These are phyloP conservation scores for Erigeron philadelphicus DNA, from an alignment of 140 eudicot genomes.

Conservation along the genomic window DNA sequence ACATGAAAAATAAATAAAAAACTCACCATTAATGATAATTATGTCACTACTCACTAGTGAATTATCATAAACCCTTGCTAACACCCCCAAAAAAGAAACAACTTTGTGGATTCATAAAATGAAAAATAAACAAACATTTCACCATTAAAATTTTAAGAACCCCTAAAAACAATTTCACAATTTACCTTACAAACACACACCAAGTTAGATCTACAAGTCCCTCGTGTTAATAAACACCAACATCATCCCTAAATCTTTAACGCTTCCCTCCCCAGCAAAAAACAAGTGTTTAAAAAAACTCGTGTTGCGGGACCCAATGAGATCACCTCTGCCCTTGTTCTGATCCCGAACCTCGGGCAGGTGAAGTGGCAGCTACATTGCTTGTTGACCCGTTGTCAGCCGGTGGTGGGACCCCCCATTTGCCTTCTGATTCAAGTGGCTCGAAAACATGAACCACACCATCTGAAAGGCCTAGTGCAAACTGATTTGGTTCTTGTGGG, in stretches of 20 bases:
- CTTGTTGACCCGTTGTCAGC: conserved; percentile 29
- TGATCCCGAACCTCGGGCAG: conserved; percentile 32
- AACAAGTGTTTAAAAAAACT: conserved; percentile 32
- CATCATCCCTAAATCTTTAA: conserved; percentile 26
- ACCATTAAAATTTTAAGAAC: conserved; percentile 10
- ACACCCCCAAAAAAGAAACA: background rate
- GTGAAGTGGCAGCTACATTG: conserved; percentile 32
- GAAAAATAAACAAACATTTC: background rate
- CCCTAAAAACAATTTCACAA: conserved; percentile 19
- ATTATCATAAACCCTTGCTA: background rate
- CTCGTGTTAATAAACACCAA: conserved; percentile 14
- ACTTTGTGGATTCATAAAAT: background rate
- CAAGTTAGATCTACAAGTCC: conserved; percentile 32
- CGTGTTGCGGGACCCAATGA: background rate
- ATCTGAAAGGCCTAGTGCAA: conserved; percentile 57
- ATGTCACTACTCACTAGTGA: too few species aligned
- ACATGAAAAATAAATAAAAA: too few species aligned
- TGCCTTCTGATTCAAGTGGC: conserved; percentile 43
- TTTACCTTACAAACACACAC: conserved; percentile 23
- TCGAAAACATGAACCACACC: conserved; percentile 38
- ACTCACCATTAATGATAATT: too few species aligned
- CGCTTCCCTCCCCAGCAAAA: conserved; percentile 21
- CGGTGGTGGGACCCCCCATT: conserved; percentile 40
- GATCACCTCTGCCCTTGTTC: conserved; percentile 37
- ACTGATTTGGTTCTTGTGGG: conserved; percentile 61